These are phyloP conservation scores for Inga oerstediana DNA, from an alignment of 306 rosid species.

Conservation along the genomic window DNA sequence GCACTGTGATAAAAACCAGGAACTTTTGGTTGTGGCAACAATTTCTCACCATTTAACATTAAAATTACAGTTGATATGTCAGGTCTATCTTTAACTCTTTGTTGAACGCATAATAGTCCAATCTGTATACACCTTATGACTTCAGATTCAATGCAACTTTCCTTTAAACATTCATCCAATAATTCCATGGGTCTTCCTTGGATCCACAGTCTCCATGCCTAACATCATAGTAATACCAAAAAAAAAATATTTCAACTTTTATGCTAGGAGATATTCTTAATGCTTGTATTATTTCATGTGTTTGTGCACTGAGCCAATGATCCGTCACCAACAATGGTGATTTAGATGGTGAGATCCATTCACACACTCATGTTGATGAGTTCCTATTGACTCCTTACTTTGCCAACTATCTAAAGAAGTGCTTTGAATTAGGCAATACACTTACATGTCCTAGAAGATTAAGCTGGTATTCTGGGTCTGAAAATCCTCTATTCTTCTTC, in stretches of 20 bases:
- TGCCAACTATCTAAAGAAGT: neutral
- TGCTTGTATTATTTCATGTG: neutral
- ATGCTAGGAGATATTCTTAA: neutral
- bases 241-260: neutral
- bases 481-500: constrained; percentile 48
- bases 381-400: neutral
- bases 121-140: constrained; percentile 28
- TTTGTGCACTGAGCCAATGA: neutral
- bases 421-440: neutral
- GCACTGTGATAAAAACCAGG: constrained; percentile 29
- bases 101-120: constrained; percentile 36
- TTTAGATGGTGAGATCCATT: neutral
- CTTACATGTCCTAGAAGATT: constrained; percentile 61
- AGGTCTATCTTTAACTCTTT: constrained; percentile 31
- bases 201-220: neutral
- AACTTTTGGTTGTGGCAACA: constrained; percentile 25
- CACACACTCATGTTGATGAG: neutral
- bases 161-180: neutral
- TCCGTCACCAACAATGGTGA: neutral
- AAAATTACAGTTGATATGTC: constrained; percentile 34
- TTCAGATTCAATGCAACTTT: neutral
- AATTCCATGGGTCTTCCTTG: neutral
- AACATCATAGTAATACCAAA: neutral
- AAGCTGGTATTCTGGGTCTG: constrained; percentile 28
- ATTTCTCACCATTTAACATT: constrained; percentile 31